Evolutionary conservation across 2,329 filamentous ascomycete species (phyloP), one percentile per base, ranked within the genome.

Genomic region (Dryadomyces sulphureus): DNA sequence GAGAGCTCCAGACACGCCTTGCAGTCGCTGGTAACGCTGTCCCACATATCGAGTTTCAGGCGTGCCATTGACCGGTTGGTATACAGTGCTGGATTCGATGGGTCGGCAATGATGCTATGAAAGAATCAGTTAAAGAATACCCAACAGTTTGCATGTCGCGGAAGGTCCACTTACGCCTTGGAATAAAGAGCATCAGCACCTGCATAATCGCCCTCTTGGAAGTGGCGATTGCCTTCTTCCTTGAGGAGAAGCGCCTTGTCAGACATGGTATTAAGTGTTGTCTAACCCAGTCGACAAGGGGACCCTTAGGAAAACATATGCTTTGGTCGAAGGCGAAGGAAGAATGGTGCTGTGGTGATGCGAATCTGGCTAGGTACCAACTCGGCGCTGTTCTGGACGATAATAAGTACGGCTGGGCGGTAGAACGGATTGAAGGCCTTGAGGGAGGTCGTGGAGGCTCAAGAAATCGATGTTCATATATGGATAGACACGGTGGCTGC

Each of bases 21-120:
- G 58, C 88, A 90, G 62, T 95, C 89, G 49, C 77, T 68, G 52
- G 92, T 80, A 42, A 82, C 87, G 9, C 72, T 78, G 25, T 84
- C 73, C 76, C 81, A 93, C 54, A 77, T 69, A 49, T 72, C 65
- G 20, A 94, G 73, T 63, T 83, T 84, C 48, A 92, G 69, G 36
- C 88, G 77, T 4, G 83, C 79, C 65, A 94, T 83, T 44, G 88
- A 85, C 45, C 89, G 84, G 65, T 95, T 96, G 35, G 87, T 90
- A 65, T 88, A 95, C 43, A 94, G 73, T 25, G 82, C 70, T 1
- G 83, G 77, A 59, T 94, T 92, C 46, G 69, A 73, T 4, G 84
- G 73, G 62, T 94, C 85, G 58, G 79, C 77, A 55, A 84, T 77
- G 54, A 94, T 88, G 36, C 81, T 86, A 54, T 22, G 3, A 20